Conservation (phyloP, 139 green algal species). For the Pleodorina starrii region DNA sequence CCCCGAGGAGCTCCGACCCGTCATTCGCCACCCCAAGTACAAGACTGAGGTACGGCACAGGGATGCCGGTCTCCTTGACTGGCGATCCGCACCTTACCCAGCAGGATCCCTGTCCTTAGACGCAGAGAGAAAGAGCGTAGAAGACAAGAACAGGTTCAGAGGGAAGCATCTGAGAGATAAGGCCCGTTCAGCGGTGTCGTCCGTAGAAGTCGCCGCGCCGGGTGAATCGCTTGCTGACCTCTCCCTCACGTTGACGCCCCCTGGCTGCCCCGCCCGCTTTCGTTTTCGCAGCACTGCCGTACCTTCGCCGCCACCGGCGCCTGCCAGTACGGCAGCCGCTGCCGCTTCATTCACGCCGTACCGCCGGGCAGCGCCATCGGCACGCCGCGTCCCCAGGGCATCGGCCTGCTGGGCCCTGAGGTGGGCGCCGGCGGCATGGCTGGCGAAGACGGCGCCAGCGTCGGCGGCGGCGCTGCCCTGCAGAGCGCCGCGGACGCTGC, state of each 20-base stretch:
- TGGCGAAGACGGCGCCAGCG: not conserved
- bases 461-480: not conserved
- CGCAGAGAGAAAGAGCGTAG: no score
- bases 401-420: not conserved
- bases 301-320: slow-evolving; percentile 79
- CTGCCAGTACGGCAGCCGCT: slow-evolving; percentile 92
- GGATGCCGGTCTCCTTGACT: no score
- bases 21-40: slow-evolving; percentile 92
- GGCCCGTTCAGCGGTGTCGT: no score
- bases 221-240: no score
- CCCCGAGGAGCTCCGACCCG: slow-evolving; percentile 81
- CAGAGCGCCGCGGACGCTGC: not conserved
- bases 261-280: no score
- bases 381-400: not conserved
- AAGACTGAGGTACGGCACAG: slow-evolving; percentile 85
- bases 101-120: no score
- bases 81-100: no score
- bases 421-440: not conserved
- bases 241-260: no score
- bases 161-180: no score
- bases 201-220: no score
- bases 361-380: not conserved
- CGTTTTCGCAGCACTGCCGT: slow-evolving; percentile 77
- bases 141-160: no score
- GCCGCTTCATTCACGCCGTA: slow-evolving; percentile 89